Evolutionary conservation across 495 filamentous ascomycete genomes (phyloP), one percentile per base, ranked within the genome.

Genomic region (Podospora pseudoanserina): DNA sequence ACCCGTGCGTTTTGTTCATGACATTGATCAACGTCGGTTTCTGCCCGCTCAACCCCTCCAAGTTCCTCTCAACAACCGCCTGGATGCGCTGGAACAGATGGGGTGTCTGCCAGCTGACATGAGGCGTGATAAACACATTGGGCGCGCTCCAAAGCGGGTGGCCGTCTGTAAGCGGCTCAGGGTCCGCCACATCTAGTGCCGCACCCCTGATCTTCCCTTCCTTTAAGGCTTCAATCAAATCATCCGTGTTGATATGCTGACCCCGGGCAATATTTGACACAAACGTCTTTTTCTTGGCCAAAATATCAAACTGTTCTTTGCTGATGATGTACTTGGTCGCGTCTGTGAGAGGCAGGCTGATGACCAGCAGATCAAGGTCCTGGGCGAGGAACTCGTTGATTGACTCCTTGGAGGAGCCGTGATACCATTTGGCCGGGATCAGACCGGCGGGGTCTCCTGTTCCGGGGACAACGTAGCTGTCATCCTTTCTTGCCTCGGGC

Each of bases 181-280:
- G 92, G 65, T 95, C 92, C 49, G 92, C 91, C 0, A 96, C 93
- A 79, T 97, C 93, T 55, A 96, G 75, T 58, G 91, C 91, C 11
- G 92, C 86, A 23, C 91, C 92, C 30, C 86, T 82, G 60, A 97
- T 77, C 19, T 81, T 83, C 1, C 78, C 84, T 5, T 78, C 75
- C 66, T 89, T 81, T 15, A 92, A 77, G 3, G 92, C 87, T 0
- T 78, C 79, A 15, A 94, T 80, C 30, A 97, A 73, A 4, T 87
- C 91, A 16, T 86, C 83, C 60, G 91, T 88, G 61, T 92, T 83
- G 57, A 97, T 79, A 39, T 94, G 86, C 16, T 81, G 81, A 0
- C 93, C 93, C 0, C 93, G 84, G 0, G 88, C 85, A 63, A 96
- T 91, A 70, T 96, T 97, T 5, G 85, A 86, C 5, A 96, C 67